Evolutionary conservation across 805 yeast genomes (phyloP).

Genomic region (Ogataea kodamae): DNA sequence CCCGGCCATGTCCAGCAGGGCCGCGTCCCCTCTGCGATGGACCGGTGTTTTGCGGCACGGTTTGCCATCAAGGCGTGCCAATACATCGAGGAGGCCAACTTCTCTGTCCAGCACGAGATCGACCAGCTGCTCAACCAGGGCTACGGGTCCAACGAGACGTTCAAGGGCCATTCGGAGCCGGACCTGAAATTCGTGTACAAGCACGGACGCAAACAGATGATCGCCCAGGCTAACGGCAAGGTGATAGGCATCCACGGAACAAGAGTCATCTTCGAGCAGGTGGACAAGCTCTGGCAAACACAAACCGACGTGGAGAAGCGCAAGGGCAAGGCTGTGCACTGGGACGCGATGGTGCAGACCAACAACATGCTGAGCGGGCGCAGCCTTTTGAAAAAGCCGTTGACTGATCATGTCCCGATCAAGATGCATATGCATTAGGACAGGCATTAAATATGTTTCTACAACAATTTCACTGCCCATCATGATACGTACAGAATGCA

Average conservation of each 20-base stretch:
- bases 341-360: conserved; percentile 57
- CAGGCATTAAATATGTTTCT: too few relatives aligned
- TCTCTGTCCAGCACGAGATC: conserved; percentile 13
- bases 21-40: conserved; percentile 90
- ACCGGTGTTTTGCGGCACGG: conserved; percentile 84
- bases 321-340: conserved; percentile 66
- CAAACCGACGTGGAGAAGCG: conserved; percentile 60
- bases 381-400: conserved; percentile 42
- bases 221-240: conserved; percentile 47
- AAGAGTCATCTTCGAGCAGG: conserved; percentile 52
- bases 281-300: conserved; percentile 52
- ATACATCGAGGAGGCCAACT: conserved; percentile 63
- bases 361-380: conserved; percentile 75
- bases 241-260: conserved; percentile 74
- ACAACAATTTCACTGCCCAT: too few relatives aligned
- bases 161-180: conserved; percentile 27
- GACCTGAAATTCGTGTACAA: conserved; percentile 50
- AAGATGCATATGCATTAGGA: too few relatives aligned
- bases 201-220: conserved; percentile 42
- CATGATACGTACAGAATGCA: too few relatives aligned
- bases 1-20: conserved; percentile 99
- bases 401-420: too few relatives aligned
- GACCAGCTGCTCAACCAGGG: conserved; percentile 20
- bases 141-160: conserved; percentile 21
- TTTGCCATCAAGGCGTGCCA: conserved; percentile 87